Base-by-base conservation (phyloP, 1,284 basidiomycete genomes). In the Leccinum variabile region DNA sequence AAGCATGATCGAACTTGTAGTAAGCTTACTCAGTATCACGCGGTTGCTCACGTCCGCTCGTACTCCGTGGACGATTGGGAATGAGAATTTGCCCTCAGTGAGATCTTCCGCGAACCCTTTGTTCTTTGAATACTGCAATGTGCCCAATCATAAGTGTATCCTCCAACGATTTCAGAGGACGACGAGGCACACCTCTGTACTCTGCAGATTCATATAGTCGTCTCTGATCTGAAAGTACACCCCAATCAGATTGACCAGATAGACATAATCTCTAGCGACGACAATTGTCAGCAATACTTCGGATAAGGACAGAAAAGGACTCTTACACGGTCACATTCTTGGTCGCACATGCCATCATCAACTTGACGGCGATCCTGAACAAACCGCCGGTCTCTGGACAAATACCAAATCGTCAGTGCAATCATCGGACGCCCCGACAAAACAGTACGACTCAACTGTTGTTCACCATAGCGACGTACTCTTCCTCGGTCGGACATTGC, bases 151-250 rank as follows among this genome's bases (percentile, higher is more conserved):
- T 33, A 10, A 53, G 30, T 32, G 16, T 46, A 46, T 46, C 44
- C 44, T 13, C 11, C 6, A 16, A 13, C 13, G 18, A 46, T 46
- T 13, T 22, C 18, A 46, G 3, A 22, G 10, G 44, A 46, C 18
- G 18, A 46, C 44, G 44, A 46, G 11, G 30, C 91, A 77, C 91
- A 93, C 94, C 80, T 94, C 85, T 28, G 84, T 84, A 55, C 91
- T 94, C 70, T 96, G 90, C 37, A 99, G 80, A 73, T 99, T 99
- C 90, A 97, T 94, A 64, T 97, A 94, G 74, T 99, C 97, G 74
- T 99, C 97, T 28, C 96, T 82, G 67, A 99, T 97, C 76, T 99
- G 97, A 75, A 97, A 98, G 71, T 89, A 92, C 14, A 98, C 86
- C 1, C 97, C 95, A 66, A 99, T 92, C 10, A 98, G 83, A 74